Conservation (phyloP, 1,139 yeast genomes). For the Sugiyamaella castrensis region DNA sequence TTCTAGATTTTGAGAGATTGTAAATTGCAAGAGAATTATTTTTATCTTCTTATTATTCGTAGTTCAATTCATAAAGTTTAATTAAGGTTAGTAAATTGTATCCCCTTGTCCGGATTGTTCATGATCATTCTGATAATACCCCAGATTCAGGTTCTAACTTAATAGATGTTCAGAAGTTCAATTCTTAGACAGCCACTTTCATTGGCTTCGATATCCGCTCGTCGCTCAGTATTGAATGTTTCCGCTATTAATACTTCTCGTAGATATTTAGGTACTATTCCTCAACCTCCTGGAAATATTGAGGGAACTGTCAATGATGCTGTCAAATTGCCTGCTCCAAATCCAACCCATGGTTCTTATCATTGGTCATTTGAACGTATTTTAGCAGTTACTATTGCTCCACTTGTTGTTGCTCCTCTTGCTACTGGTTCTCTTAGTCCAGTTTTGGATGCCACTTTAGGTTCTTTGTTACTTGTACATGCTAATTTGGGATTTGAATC, state of each 20-base stretch:
- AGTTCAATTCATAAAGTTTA: too few species aligned
- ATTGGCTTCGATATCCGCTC: slow-evolving; percentile 2
- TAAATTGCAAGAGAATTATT: too few species aligned
- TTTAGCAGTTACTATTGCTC: slow-evolving; percentile 66
- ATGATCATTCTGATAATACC: too few species aligned
- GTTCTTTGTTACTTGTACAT: slow-evolving; percentile 65
- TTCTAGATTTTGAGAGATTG: too few species aligned
- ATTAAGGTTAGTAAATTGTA: too few species aligned
- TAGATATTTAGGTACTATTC: slow-evolving; percentile 38
- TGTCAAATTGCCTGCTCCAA: slow-evolving; percentile 57
- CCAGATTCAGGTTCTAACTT: too few species aligned
- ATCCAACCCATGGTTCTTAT: slow-evolving; percentile 70
- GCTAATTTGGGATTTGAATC: slow-evolving; percentile 78
- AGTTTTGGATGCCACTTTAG: slow-evolving; percentile 64
- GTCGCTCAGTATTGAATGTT: slow-evolving; percentile 6
- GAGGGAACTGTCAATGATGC: slow-evolving; percentile 81
- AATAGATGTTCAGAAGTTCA: slow-evolving; percentile 10
- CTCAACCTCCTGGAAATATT: slow-evolving; percentile 42
- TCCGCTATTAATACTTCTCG: background rate
- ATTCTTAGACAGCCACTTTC: slow-evolving; percentile 10
- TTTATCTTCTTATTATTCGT: too few species aligned
- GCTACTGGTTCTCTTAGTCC: slow-evolving; percentile 61
- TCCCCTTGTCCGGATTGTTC: too few species aligned
- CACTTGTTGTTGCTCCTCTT: slow-evolving; percentile 70
- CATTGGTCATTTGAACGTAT: slow-evolving; percentile 87